phyloP scores from a whole-genome alignment of 371 early-diverging fungal species.

The Mucor saturninus region DNA sequence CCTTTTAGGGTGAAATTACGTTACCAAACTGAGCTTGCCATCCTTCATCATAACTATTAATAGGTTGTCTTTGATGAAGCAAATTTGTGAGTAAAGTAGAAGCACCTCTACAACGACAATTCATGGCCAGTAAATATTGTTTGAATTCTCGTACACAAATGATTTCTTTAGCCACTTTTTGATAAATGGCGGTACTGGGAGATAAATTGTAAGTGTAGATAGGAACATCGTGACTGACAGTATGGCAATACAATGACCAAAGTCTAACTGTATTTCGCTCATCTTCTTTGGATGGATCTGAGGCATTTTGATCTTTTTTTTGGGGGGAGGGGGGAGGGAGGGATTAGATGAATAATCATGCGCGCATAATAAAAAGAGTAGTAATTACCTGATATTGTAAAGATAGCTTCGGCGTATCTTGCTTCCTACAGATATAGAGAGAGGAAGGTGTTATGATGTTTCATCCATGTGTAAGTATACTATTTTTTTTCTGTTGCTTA shows the following conservation, averaged over 20 bases:
- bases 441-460: neutral
- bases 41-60: slow-evolving; percentile 63
- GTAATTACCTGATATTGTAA: slow-evolving; percentile 54
- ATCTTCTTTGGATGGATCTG: slow-evolving; percentile 55
- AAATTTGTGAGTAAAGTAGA: slow-evolving; percentile 74
- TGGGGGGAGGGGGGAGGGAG: neutral
- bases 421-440: slow-evolving; percentile 32
- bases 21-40: slow-evolving; percentile 81
- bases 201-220: slow-evolving; percentile 72
- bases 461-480: too few species aligned
- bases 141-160: slow-evolving; percentile 78
- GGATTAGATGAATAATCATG: neutral
- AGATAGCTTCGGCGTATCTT: slow-evolving; percentile 52
- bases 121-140: slow-evolving; percentile 72
- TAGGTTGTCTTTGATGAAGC: slow-evolving; percentile 64
- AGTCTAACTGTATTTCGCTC: slow-evolving; percentile 64
- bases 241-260: slow-evolving; percentile 68
- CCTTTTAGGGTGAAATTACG: too few species aligned
- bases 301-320: slow-evolving; percentile 47
- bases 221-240: slow-evolving; percentile 53
- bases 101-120: slow-evolving; percentile 69
- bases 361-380: too few species aligned
- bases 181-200: slow-evolving; percentile 70
- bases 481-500: slow-evolving; percentile 25
- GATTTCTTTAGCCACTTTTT: slow-evolving; percentile 67